Evolutionary conservation across 192 early-diverging fungal species (phyloP).

Genomic region (Backusella morwellensis): DNA sequence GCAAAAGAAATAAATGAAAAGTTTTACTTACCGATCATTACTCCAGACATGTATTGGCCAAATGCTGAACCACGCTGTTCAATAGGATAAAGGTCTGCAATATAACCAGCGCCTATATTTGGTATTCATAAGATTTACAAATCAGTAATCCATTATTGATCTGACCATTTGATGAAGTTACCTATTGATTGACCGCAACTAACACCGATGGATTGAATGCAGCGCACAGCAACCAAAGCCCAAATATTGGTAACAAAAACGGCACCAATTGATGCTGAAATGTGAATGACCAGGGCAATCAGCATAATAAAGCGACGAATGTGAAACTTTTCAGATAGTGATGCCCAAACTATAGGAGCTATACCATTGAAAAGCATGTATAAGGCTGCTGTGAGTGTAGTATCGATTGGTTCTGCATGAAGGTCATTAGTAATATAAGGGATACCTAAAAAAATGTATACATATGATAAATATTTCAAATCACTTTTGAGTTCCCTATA

Average conservation of each 20-base stretch:
- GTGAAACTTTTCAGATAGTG: conserved; percentile 39
- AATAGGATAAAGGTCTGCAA: conserved; percentile 17
- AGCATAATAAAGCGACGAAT: conserved; percentile 40
- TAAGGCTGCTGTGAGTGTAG: conserved; percentile 41
- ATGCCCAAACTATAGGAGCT: conserved; percentile 39
- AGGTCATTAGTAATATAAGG: conserved; percentile 37
- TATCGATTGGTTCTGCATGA: conserved; percentile 33
- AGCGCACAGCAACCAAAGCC: conserved; percentile 35
- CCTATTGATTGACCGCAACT: conserved; percentile 37
- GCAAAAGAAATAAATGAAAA: too few species aligned
- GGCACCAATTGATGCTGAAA: conserved; percentile 38
- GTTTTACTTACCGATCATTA: conserved; percentile 7
- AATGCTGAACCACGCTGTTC: conserved; percentile 22
- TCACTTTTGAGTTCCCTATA: background rate
- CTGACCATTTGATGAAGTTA: background rate
- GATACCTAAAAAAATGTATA: background rate
- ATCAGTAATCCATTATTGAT: background rate
- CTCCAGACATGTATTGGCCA: conserved; percentile 25
- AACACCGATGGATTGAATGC: conserved; percentile 42
- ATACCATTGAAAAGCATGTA: conserved; percentile 47
- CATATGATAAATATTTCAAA: background rate
- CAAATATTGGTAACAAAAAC: conserved; percentile 36
- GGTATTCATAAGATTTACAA: background rate
- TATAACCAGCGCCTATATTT: conserved; percentile 33
- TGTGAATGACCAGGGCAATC: conserved; percentile 32